Evolutionary conservation across 139 green algal species (phyloP), one percentile per base, ranked within the genome.

Genomic region (Zygnema cylindricum): DNA sequence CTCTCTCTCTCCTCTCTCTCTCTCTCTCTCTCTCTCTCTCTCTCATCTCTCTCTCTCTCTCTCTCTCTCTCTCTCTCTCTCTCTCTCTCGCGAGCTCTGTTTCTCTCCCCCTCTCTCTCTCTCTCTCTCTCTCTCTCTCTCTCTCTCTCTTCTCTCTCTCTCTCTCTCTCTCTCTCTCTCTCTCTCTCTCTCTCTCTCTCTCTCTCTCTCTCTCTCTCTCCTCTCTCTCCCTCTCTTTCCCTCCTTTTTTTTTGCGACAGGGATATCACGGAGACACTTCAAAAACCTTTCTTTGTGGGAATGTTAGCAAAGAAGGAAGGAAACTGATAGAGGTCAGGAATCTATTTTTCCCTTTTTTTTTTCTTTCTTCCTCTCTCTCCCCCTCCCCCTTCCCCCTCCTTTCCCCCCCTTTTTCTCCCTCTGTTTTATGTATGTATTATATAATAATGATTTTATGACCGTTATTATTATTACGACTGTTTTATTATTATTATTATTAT

Each of bases 211-310:
- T 63, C 49, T 16, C 49, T 7, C 49, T 63, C 49, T 63, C 49
- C 49, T 16, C 16, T 16, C 16, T 16, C 16, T 16, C 49, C 16
- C 49, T 63, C 49, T 63, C 49, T 63, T 16, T 63, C 16, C 49
- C 49, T 63, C 7, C 49, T 16, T 16, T 63, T 16, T 63, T 16
- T 63, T 16, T 25, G 49, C 49, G 49, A 7, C 7, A 7, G 49
- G 97, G 97, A 0, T 96, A 98, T 92, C 97, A 99, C 89, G 97
- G 97, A 30, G 97, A 99, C 91, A 99, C 96, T 35, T 97, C 94
- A 0, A 63, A 90, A 54, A 95, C 94, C 89, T 98, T 97, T 76
- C 76, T 91, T 38, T 85, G 94, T 57, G 96, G 96, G 32, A 82
- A 96, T 33, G 95, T 97, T 40, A 93, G 84, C 11, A 77, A 93